Evolutionary conservation across 192 early-diverging fungal species (phyloP).

Genomic region (Mortierella alpina): DNA sequence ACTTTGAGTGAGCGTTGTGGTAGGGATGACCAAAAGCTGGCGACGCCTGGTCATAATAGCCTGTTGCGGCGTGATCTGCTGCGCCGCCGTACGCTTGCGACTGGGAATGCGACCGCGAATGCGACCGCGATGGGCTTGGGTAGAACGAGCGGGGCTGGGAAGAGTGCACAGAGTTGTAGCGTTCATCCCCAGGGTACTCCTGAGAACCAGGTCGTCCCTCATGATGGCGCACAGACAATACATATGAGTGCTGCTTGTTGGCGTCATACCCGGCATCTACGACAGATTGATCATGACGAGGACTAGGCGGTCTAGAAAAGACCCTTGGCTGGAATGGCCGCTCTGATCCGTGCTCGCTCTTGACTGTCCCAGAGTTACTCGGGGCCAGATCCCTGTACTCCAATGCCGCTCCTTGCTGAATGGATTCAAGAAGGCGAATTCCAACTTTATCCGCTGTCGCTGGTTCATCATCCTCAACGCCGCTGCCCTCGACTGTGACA

Average conservation of each 20-base stretch:
- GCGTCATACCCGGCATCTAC: neutral
- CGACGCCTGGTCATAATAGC: conserved; percentile 7
- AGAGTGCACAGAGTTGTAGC: conserved; percentile 1
- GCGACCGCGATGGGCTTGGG: conserved; percentile 28
- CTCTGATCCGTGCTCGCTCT: neutral
- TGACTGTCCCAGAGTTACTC: neutral
- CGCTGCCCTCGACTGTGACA: no score
- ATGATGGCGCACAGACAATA: neutral
- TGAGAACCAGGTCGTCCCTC: conserved; percentile 9
- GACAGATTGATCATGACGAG: neutral
- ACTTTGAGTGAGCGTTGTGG: conserved; percentile 16
- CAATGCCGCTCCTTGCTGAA: no score
- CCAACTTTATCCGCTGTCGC: no score
- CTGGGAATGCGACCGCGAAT: conserved; percentile 29
- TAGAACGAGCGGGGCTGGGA: conserved; percentile 38
- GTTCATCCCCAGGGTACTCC: conserved; percentile 29
- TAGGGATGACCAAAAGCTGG: conserved; percentile 8
- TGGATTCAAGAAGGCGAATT: no score
- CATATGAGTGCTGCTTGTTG: conserved; percentile 3
- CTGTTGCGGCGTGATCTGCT: conserved; percentile 8
- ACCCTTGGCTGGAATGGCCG: neutral
- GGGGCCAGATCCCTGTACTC: no score
- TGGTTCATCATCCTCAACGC: no score
- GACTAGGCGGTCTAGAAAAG: conserved; percentile 18
- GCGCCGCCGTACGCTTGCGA: conserved; percentile 14